Evolutionary conservation across 73 alveolate genomes (phyloP).

Genomic region (Durusdinium trenchii): DNA sequence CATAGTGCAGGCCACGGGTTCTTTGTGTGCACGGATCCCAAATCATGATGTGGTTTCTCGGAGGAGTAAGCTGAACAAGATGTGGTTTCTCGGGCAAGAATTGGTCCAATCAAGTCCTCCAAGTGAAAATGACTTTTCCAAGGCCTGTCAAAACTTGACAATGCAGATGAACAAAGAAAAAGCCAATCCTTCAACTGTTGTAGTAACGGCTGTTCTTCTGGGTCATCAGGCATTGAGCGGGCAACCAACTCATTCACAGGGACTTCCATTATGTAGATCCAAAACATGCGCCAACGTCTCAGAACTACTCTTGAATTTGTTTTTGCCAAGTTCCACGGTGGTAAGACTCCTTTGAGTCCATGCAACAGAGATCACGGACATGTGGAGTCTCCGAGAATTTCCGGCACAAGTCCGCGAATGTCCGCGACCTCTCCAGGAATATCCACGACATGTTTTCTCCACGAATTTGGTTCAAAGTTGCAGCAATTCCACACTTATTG

Average conservation of each 20-base stretch:
- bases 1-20: too few relatives aligned
- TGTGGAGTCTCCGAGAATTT: constrained; percentile 1
- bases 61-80: too few relatives aligned
- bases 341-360: neutral
- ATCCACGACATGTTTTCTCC: neutral
- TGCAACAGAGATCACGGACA: neutral
- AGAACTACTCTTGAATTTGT: neutral
- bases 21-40: too few relatives aligned
- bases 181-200: neutral
- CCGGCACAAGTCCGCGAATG: constrained; percentile 19
- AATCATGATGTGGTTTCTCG: too few relatives aligned
- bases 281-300: neutral
- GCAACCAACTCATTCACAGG: neutral
- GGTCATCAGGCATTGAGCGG: neutral
- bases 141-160: too few relatives aligned
- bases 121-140: too few relatives aligned
- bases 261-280: neutral
- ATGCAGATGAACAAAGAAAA: too few relatives aligned
- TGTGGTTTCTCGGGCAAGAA: too few relatives aligned
- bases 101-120: too few relatives aligned
- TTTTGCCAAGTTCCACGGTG: neutral
- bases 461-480: neutral
- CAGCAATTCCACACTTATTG: neutral
- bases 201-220: neutral
- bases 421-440: constrained; percentile 10